Base-by-base conservation (phyloP, 495 filamentous ascomycete genomes). In the Hyaloscypha bicolor region DNA sequence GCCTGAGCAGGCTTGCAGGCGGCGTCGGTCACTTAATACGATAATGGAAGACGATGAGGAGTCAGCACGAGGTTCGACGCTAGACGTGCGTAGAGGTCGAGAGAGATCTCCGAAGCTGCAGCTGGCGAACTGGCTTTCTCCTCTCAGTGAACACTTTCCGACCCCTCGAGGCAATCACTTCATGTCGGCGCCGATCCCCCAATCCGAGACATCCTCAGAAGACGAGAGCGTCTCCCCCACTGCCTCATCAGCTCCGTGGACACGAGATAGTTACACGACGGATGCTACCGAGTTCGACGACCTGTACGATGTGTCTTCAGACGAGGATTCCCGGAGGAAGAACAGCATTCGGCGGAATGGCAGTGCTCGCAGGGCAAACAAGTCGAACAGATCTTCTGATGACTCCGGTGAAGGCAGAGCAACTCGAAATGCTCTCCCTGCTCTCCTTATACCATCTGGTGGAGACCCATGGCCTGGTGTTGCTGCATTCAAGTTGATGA, bases 271-370 rank as follows among this genome's bases (percentile, higher is more conserved):
- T 67, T 80, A 80, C 55, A 80, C 80, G 64, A 86, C 83, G 55
- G 81, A 85, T 58, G 82, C 77, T 52, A 87, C 83, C 69, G 88
- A 91, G 37, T 94, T 93, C 74, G 92, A 95, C 73, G 92, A 95
- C 66, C 77, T 97, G 25, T 96, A 96, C 71, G 92, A 96, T 75
- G 83, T 91, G 37, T 92, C 91, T 9, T 88, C 90, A 55, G 86
- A 90, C 62, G 92, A 96, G 55, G 85, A 89, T 6, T 32, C 39
- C 4, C 33, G 64, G 29, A 68, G 66, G 53, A 71, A 72, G 75
- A 80, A 42, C 52, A 39, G 25, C 9, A 11, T 69, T 16, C 68
- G 78, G 12, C 35, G 70, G 19, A 73, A 80, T 25, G 71, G 83
- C 69, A 76, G 79, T 55, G 82, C 82, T 16, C 76, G 42, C 81